phyloP scores from a whole-genome alignment of 2,329 filamentous ascomycete species.

The Fusarium graminum region DNA sequence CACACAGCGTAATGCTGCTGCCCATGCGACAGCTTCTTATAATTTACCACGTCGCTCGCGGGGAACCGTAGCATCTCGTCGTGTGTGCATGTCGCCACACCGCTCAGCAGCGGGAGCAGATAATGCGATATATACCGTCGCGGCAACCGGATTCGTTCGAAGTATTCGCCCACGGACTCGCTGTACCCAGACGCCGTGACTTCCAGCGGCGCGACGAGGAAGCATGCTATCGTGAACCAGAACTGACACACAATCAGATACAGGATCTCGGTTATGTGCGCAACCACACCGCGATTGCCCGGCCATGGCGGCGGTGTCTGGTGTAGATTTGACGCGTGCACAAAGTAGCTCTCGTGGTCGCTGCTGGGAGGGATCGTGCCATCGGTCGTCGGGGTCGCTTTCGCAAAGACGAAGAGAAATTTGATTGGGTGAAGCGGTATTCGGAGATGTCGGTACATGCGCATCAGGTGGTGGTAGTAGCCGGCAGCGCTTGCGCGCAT shows the following conservation, averaged over 20 bases:
- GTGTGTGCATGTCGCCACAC: conserved; percentile 68
- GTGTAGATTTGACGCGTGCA: conserved; percentile 68
- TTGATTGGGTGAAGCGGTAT: conserved; percentile 63
- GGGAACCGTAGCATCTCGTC: conserved; percentile 64
- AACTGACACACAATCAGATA: conserved; percentile 63
- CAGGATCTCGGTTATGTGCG: conserved; percentile 59
- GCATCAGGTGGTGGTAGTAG: conserved; percentile 67
- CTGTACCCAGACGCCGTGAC: conserved; percentile 5
- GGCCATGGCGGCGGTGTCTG: conserved; percentile 59
- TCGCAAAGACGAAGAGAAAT: conserved; percentile 67
- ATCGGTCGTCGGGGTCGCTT: conserved; percentile 34
- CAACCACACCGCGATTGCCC: conserved; percentile 53
- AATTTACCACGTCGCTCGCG: conserved; percentile 65
- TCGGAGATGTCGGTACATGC: conserved; percentile 68
- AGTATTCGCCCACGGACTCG: conserved; percentile 64
- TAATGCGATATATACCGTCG: conserved; percentile 62
- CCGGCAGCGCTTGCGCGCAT: conserved; percentile 56
- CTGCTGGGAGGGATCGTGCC: conserved; percentile 18
- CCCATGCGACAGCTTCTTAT: conserved; percentile 61
- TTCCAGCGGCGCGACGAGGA: conserved; percentile 57
- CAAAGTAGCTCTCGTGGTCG: conserved; percentile 59
- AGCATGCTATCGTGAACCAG: conserved; percentile 67
- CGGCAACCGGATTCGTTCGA: conserved; percentile 64
- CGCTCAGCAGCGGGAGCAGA: conserved; percentile 66
- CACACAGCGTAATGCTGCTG: conserved; percentile 65